Base-by-base conservation (phyloP, 2,329 filamentous ascomycete genomes). In the Cadophora malorum region DNA sequence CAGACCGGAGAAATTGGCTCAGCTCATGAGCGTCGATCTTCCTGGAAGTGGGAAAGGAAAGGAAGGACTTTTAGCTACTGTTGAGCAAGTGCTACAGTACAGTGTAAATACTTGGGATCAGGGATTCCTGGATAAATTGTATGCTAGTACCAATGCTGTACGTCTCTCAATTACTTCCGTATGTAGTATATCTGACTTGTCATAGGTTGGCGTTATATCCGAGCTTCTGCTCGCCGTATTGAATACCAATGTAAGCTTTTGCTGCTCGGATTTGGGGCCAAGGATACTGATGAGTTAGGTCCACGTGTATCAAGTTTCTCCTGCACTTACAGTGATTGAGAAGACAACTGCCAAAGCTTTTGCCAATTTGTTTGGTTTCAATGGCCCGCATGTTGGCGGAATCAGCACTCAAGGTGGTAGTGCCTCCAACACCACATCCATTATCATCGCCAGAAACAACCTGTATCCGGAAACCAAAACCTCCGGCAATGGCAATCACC, bases 51-150 rank as follows among this genome's bases (percentile, higher is more conserved):
- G 87, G 8, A 82, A 81, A 70, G 91, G 90, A 0, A 91, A 91
- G 73, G 86, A 91, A 53, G 95, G 94, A 0, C 81, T 97, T 38
- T 81, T 97, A 33, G 84, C 88, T 41, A 87, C 88, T 3, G 85
- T 97, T 56, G 82, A 88, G 72, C 86, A 89, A 69, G 84, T 97
- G 23, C 83, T 98, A 52, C 85, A 87, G 71, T 94, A 96, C 79
- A 96, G 91, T 76, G 95, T 98, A 76, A 99, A 99, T 81, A 97
- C 95, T n/a, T 98, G 94, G 92, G 92, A 97, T 76, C 94, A 97
- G 80, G 95, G 95, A 12, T 99, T 98, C 80, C 81, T 98, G 76
- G 94, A 97, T 81, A 98, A 99, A 81, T 84, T 98, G 21, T 98
- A 97, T 79, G 88, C 91, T n/a, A 91, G 90, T 71, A 96, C 93